phyloP scores from a whole-genome alignment of 2,329 filamentous ascomycete genomes.

The Clonostachys solani region DNA sequence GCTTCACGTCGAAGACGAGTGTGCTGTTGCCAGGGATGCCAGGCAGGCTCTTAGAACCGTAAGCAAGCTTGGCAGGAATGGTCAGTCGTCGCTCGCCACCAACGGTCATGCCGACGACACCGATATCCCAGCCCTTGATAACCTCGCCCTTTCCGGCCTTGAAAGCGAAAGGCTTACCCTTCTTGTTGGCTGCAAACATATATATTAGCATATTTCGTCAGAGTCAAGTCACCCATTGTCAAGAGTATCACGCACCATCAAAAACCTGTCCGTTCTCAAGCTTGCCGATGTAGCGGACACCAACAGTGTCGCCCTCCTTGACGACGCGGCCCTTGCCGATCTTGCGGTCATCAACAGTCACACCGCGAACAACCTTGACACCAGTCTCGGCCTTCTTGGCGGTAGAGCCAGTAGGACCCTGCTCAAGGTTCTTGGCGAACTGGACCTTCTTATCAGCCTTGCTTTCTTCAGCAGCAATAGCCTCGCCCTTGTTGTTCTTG shows the following conservation, averaged over 20 bases:
- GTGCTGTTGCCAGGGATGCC: slow-evolving; percentile 91
- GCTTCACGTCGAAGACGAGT: slow-evolving; percentile 87
- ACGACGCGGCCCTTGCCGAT: slow-evolving; percentile 76
- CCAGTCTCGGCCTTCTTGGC: slow-evolving; percentile 49
- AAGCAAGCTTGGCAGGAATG: slow-evolving; percentile 82
- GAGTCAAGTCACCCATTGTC: slow-evolving; percentile 38
- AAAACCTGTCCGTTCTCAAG: slow-evolving; percentile 92
- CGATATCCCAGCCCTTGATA: slow-evolving; percentile 98
- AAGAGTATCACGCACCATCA: slow-evolving; percentile 61
- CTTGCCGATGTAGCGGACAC: slow-evolving; percentile 98
- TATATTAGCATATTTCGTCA: slow-evolving; percentile 11
- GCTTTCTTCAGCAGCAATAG: slow-evolving; percentile 58
- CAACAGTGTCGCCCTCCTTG: slow-evolving; percentile 86
- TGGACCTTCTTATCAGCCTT: slow-evolving; percentile 91
- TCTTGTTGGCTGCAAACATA: slow-evolving; percentile 77
- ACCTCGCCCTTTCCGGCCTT: slow-evolving; percentile 93
- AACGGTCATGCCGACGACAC: slow-evolving; percentile 85
- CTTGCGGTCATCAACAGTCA: slow-evolving; percentile 95
- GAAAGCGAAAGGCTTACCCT: slow-evolving; percentile 95
- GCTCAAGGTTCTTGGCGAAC: slow-evolving; percentile 98
- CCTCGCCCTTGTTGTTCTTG: slow-evolving; percentile 96
- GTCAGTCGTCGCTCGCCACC: slow-evolving; percentile 91
- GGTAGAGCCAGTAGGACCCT: slow-evolving; percentile 79
- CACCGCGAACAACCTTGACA: slow-evolving; percentile 78
- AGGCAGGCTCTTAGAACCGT: slow-evolving; percentile 77